Conservation (phyloP, 768 basidiomycete genomes). For the Russula brevipes region DNA sequence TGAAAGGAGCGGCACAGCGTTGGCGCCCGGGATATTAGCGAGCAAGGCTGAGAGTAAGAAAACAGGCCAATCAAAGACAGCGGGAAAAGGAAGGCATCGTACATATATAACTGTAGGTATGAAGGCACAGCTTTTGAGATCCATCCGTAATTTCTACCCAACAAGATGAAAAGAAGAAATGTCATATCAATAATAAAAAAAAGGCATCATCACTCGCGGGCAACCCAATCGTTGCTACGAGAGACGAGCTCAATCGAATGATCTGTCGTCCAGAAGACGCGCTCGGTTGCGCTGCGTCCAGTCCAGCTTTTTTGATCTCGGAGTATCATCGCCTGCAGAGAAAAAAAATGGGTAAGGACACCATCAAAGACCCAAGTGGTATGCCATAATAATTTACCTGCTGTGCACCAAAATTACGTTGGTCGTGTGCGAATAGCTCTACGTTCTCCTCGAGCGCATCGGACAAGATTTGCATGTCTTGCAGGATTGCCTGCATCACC, state of each 20-base stretch:
- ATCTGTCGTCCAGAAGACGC: slow-evolving; percentile 89
- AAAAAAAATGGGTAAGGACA: slow-evolving; percentile 4
- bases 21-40: neutral
- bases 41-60: neutral
- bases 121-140: slow-evolving; percentile 9
- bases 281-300: slow-evolving; percentile 82
- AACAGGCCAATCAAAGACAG: neutral
- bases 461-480: slow-evolving; percentile 79
- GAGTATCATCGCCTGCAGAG: slow-evolving; percentile 84
- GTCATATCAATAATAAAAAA: neutral
- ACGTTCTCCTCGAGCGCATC: slow-evolving; percentile 91
- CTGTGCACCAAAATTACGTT: slow-evolving; percentile 94
- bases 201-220: slow-evolving; percentile 46
- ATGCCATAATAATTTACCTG: slow-evolving; percentile 52
- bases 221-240: slow-evolving; percentile 82
- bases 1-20: slow-evolving; percentile 2
- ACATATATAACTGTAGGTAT: slow-evolving; percentile 10
- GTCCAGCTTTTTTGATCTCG: slow-evolving; percentile 97
- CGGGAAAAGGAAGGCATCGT: neutral
- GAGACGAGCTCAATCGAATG: slow-evolving; percentile 83
- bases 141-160: slow-evolving; percentile 12
- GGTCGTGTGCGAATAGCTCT: slow-evolving; percentile 88
- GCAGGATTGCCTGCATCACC: slow-evolving; percentile 77
- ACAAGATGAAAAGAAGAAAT: neutral
- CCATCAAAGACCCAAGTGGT: neutral